Evolutionary conservation across 495 filamentous ascomycete genomes (phyloP).

Genomic region (Coniosporium apollinis): DNA sequence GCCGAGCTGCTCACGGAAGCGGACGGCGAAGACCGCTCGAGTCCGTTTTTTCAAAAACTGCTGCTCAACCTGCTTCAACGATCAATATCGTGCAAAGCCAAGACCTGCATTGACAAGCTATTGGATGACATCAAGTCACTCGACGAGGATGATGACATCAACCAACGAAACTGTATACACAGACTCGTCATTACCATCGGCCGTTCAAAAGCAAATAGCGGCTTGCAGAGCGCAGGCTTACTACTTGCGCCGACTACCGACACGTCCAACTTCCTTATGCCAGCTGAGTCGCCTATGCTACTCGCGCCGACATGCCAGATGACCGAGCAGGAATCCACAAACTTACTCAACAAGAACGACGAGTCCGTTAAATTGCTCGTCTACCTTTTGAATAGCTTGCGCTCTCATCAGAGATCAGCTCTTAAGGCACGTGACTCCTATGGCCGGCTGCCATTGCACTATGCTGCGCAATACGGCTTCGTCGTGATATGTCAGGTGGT

Average conservation of each 20-base stretch:
- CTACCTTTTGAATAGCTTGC: conserved; percentile 54
- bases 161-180: conserved; percentile 84
- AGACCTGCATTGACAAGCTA: conserved; percentile 48
- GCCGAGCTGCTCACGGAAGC: conserved; percentile 39
- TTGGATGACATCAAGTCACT: conserved; percentile 49
- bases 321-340: conserved; percentile 22
- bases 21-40: conserved; percentile 34
- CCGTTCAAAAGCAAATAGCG: conserved; percentile 43
- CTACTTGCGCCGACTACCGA: conserved; percentile 35
- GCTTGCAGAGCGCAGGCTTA: conserved; percentile 7
- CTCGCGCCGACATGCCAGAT: conserved; percentile 38
- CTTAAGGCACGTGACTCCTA: conserved; percentile 56
- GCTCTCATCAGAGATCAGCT: conserved; percentile 48
- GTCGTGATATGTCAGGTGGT: conserved; percentile 74
- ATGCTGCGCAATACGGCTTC: conserved; percentile 89
- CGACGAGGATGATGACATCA: conserved; percentile 80
- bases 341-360: conserved; percentile 49
- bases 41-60: conserved; percentile 36
- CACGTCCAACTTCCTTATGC: conserved; percentile 52
- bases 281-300: conserved; percentile 49
- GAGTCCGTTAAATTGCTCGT: conserved; percentile 57
- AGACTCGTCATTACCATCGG: conserved; percentile 81
- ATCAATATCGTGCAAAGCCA: conserved; percentile 55
- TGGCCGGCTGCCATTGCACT: conserved; percentile 80
- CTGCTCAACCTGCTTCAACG: conserved; percentile 70